phyloP scores from a whole-genome alignment of 2,329 filamentous ascomycete species.

The Alternaria postmessia region DNA sequence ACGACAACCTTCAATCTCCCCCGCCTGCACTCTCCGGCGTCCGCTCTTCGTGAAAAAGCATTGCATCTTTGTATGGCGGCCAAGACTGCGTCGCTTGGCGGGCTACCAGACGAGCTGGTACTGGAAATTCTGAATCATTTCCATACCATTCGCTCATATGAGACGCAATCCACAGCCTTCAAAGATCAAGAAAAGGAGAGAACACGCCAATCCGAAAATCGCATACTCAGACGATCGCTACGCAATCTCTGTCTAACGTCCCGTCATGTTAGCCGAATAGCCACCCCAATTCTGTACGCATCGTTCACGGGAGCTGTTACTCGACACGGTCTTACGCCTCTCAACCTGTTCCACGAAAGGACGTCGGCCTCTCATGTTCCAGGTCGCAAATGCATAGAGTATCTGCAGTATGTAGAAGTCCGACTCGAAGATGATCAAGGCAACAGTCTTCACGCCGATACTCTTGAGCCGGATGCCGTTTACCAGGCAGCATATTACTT shows the following conservation, averaged over 20 bases:
- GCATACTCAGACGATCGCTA: slow-evolving; percentile 21
- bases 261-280: slow-evolving; percentile 25
- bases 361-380: slow-evolving; percentile 3
- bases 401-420: slow-evolving; percentile 39
- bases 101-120: slow-evolving; percentile 37
- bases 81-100: background rate
- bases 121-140: slow-evolving; percentile 26
- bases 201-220: slow-evolving; percentile 36
- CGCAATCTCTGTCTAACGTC: slow-evolving; percentile 32
- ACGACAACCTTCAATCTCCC: background rate
- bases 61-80: background rate
- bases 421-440: slow-evolving; percentile 33
- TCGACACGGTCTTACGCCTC: slow-evolving; percentile 16
- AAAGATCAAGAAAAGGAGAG: slow-evolving; percentile 24
- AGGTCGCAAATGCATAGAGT: background rate
- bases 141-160: slow-evolving; percentile 25
- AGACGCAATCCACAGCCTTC: slow-evolving; percentile 32
- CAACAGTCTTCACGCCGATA: slow-evolving; percentile 26
- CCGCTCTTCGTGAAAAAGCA: too few relatives aligned
- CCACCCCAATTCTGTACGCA: slow-evolving; percentile 33
- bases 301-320: slow-evolving; percentile 32
- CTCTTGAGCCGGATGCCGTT: background rate
- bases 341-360: slow-evolving; percentile 29
- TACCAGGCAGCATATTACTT: slow-evolving; percentile 28
- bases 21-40: background rate